Evolutionary conservation across 495 filamentous ascomycete species (phyloP), one percentile per base, ranked within the genome.

Genomic region (Penicillium malachiteum): DNA sequence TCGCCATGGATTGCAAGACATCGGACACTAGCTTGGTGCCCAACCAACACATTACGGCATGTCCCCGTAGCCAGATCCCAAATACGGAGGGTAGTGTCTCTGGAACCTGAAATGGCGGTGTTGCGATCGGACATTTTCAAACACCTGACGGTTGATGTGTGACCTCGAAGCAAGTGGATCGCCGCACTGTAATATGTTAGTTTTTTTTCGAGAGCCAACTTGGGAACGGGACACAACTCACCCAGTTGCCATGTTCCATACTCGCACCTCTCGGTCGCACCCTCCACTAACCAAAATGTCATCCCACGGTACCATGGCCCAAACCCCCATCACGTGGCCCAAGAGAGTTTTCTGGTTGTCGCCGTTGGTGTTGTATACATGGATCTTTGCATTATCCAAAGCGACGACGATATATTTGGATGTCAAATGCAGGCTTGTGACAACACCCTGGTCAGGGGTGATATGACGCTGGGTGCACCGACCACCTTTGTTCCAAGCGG

Each of bases 271-370:
- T 48, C 94, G 83, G 71, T 98, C 94, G 70, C 94, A 98, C 33
- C 94, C 94, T 59, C 94, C 94, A 65, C 91, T 96, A 47, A 98
- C 95, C 53, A 98, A 78, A 51, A 88, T 89, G 69, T 98, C 92
- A 55, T 89, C 95, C 90, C 92, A 96, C 12, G 94, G 95, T 50
- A 98, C 92, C 93, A 98, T 97, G 16, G 94, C 94, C 94, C 94
- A 98, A 38, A 98, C 94, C 34, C 94, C 94, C 94, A 98, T 98
- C 37, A 96, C 89, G 71, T 98, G 94, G 30, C 94, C 94, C 64
- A 91, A 86, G 12, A 98, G 79, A 3, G 91, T 97, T 70, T 89
- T 91, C 66, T 91, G 87, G 53, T 89, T 84, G 53, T 89, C 84
- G 26, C 94, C 94, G 56, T 94, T 85, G 10, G 90, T 90, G 72